Conservation (phyloP, 169 alveolate species). For the Plasmodium blacklocki region DNA sequence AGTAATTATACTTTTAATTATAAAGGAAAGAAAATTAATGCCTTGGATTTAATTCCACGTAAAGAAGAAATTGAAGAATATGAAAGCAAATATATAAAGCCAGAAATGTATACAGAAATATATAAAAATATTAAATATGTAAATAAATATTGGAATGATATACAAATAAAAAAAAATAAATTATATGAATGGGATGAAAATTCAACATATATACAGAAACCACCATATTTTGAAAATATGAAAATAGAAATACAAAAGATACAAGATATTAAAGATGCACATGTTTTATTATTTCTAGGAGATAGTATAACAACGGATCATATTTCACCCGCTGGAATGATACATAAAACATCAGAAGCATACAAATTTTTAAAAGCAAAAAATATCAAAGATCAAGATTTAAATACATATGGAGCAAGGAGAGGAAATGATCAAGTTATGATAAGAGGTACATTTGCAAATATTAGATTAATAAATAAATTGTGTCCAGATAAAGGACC, state of each 20-base stretch:
- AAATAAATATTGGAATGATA: constrained; percentile 93
- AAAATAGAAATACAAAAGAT: constrained; percentile 51
- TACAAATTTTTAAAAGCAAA: constrained; percentile 89
- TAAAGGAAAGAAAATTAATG: constrained; percentile 92
- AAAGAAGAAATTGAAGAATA: constrained; percentile 88
- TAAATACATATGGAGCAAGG: constrained; percentile 97
- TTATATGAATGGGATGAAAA: constrained; percentile 93
- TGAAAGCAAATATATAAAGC: constrained; percentile 88
- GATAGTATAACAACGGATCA: constrained; percentile 98
- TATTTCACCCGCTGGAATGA: constrained; percentile 98
- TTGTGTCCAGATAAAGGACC: constrained; percentile 95
- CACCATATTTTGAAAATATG: constrained; percentile 94
- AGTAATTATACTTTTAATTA: constrained; percentile 93
- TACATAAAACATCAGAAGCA: constrained; percentile 95
- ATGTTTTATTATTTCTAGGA: constrained; percentile 89
- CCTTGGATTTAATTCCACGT: constrained; percentile 95
- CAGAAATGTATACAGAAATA: constrained; percentile 94
- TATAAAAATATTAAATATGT: constrained; percentile 93
- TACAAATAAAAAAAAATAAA: constrained; percentile 91
- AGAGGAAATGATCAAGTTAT: constrained; percentile 98
- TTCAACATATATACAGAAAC: constrained; percentile 95
- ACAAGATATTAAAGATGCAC: constrained; percentile 84
- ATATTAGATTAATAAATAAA: constrained; percentile 94
- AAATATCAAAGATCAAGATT: constrained; percentile 92
- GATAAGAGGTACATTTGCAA: constrained; percentile 98